Evolutionary conservation across 1,139 yeast species (phyloP), one percentile per base, ranked within the genome.

Genomic region (Taphrina deformans): DNA sequence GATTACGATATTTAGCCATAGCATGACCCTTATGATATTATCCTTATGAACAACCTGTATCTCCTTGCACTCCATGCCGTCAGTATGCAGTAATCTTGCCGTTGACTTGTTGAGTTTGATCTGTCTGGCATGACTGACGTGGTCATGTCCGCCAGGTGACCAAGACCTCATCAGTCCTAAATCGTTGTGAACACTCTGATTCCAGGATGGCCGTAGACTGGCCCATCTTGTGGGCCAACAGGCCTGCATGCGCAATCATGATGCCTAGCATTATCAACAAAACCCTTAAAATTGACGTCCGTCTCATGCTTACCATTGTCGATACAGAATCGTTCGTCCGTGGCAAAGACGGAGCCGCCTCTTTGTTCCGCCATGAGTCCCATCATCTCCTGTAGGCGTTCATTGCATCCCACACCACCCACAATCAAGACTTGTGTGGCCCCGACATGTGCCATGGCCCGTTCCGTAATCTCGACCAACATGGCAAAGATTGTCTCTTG

Each of bases 231-330:
- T 86, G 91, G 63, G 89, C 89, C 69, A 93, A 76, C 62, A 93
- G 78, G 0, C 99, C 99, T 0, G 99, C 98, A 74, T 93, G 99
- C 0, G 99, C 99, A 73, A 93, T 93, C 99, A 93, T 93, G 58
- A 93, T 93, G 10, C 99, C 58, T 53, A 27, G 6, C 10, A 2
- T 9, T 12, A 3, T 38, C 16, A n/a, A 6, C 18, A 38, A 7
- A n/a, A n/a, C n/a, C n/a, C n/a, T n/a, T n/a, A 29, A 29, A 29
- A 29, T 29, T 10, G 6, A 29, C 33, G 6, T 10, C 6, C 33
- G 33, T 6, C 9, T 29, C 33, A 6, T 29, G 33, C 48, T 35
- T 16, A 24, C 63, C 68, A 48, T 56, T 56, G 14, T 62, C 67
- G 56, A 65, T 65, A 40, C 67, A 65, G 44, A 55, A 69, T 65